A percentile compares a stretch with the other conserved stretches of the same genome.
phyloP scores from a whole-genome alignment of 1,284 basidiomycete species.

The Puccinia novopanici region DNA sequence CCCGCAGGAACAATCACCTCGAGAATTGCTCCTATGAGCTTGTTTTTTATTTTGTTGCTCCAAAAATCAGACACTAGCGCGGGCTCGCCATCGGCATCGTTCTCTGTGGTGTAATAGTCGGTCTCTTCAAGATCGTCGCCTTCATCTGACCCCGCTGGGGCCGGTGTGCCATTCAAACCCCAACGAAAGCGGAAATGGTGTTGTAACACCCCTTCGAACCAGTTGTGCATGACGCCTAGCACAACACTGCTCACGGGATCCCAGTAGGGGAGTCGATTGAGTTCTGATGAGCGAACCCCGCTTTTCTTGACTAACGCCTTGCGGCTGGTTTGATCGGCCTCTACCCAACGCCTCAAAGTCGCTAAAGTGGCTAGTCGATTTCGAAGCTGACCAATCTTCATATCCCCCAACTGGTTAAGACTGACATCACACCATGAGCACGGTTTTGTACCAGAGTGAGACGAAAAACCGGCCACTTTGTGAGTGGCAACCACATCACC shows the following conservation, averaged over 20 bases:
- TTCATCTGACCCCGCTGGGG: not conserved
- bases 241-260: slow-evolving; percentile 32
- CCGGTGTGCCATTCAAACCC: not conserved
- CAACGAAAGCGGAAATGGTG: slow-evolving; percentile 26
- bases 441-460: slow-evolving; percentile 14
- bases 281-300: slow-evolving; percentile 33
- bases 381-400: not conserved
- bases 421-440: slow-evolving; percentile 23
- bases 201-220: slow-evolving; percentile 37
- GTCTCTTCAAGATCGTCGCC: not conserved
- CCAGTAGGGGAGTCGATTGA: slow-evolving; percentile 41
- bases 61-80: not conserved
- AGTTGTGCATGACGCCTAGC: slow-evolving; percentile 31
- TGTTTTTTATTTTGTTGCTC: not conserved
- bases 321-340: not conserved
- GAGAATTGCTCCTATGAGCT: not conserved
- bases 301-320: slow-evolving; percentile 9
- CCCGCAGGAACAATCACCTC: slow-evolving; percentile 5
- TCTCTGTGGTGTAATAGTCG: not conserved
- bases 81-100: not conserved
- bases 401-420: not conserved
- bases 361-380: not conserved
- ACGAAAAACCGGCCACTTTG: slow-evolving; percentile 35
- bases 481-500: slow-evolving; percentile 43
- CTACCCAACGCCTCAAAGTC: not conserved